Base-by-base conservation (phyloP, 2,329 filamentous ascomycete species). In the Rhynchosporium agropyri region DNA sequence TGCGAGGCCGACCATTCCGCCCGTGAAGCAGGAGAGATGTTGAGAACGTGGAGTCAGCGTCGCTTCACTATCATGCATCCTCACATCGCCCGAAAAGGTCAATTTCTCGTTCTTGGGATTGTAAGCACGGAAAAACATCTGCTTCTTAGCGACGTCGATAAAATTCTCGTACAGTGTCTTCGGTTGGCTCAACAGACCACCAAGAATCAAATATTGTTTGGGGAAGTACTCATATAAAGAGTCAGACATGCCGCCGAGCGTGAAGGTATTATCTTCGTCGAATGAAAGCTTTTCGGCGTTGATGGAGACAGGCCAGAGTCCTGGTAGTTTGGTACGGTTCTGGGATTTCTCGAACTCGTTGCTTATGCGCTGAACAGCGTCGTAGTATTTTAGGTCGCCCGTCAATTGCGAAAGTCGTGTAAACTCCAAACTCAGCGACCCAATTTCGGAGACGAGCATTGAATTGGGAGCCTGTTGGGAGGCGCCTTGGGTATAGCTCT, bases 1-100 rank as follows among this genome's bases (percentile, higher is more conserved):
- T 1, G 84, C 87, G 42, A 92, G 80, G 1, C 80, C 89, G 51
- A 90, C 87, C 79, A 89, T 87, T 9, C 88, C 89, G 6, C 89
- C 89, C 3, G 84, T 79, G 71, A 90, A 92, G 74, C 89, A 92
- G 1, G 83, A 84, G 1, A 92, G 79, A 74, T 92, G 89, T 67
- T 90, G 84, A 10, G 80, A 77, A 45, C 65, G 77, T 50, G 71
- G 68, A 74, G 66, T 63, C 33, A 69, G 62, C 8, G 90, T 87
- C 65, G 55, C 33, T 20, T 58, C 50, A 1, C 29, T 46, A 88
- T 82, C 13, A 3, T 69, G 69, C 20, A 77, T 70, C 12, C 73
- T 71, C 12, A 77, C 76, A 65, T 81, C 78, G 10, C 82, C 83
- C 2, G 83, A 79, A 60, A 85, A 77, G 8, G 82, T 73, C 4